These are phyloP conservation scores for Peronosclerospora sorghi DNA, from an alignment of 352 stramenopile species.

Conservation along the genomic window DNA sequence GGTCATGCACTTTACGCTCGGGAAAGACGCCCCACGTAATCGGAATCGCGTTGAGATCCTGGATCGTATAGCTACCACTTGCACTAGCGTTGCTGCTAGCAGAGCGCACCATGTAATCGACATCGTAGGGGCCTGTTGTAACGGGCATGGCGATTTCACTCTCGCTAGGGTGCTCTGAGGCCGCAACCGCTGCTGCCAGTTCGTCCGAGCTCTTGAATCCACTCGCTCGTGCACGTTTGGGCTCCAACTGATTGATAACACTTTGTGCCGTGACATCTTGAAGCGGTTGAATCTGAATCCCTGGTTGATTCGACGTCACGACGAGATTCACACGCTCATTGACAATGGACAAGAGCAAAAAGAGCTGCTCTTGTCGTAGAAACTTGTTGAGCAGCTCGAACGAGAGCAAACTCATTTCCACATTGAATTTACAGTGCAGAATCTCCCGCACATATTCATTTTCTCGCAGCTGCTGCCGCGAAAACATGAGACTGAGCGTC, in stretches of 20 bases:
- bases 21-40: constrained; percentile 66
- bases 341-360: constrained; percentile 61
- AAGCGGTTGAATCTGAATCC: constrained; percentile 51
- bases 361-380: constrained; percentile 65
- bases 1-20: constrained; percentile 35
- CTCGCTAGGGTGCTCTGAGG: constrained; percentile 44
- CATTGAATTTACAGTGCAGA: constrained; percentile 74
- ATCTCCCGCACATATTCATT: constrained; percentile 77
- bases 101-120: constrained; percentile 60
- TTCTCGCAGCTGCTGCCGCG: constrained; percentile 41
- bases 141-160: constrained; percentile 55
- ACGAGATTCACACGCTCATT: constrained; percentile 72
- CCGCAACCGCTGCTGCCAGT: constrained; percentile 37
- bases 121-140: constrained; percentile 52
- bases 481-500: constrained; percentile 49
- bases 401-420: constrained; percentile 71
- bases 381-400: constrained; percentile 79
- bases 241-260: constrained; percentile 34
- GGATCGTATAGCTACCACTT: constrained; percentile 31
- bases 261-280: constrained; percentile 24
- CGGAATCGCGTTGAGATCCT: constrained; percentile 54
- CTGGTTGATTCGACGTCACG: constrained; percentile 60
- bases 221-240: constrained; percentile 19
- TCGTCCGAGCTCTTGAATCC: constrained; percentile 48
- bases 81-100: constrained; percentile 23